Conservation (phyloP, 116 monocot species). For the Phalaenopsis hybrid region DNA sequence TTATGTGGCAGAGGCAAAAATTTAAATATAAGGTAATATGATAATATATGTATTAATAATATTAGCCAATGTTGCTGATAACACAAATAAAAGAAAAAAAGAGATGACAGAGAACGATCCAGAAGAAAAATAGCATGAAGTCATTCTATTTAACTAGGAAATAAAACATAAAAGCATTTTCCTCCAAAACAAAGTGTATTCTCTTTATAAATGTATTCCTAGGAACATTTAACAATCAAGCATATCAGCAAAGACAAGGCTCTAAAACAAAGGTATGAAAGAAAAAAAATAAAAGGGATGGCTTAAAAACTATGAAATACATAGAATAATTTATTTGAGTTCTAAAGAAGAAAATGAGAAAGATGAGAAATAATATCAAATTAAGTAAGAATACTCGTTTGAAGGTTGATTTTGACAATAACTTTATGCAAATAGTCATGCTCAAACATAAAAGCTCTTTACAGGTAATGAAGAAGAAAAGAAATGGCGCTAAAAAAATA, state of each 20-base stretch:
- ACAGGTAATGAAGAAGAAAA: neutral
- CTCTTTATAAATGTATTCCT: neutral
- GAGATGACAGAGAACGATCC: neutral
- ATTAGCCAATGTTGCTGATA: neutral
- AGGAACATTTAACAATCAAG: neutral
- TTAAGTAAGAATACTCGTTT: neutral
- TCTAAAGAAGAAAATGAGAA: neutral
- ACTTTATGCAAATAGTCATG: neutral
- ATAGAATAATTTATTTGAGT: neutral
- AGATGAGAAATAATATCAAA: neutral
- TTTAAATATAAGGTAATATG: neutral
- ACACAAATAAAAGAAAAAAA: neutral
- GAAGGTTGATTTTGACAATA: neutral
- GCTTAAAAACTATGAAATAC: neutral
- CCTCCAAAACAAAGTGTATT: neutral
- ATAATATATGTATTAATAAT: neutral
- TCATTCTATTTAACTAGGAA: neutral
- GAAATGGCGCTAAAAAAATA: neutral
- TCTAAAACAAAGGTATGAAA: neutral
- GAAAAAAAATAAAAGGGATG: too few relatives aligned
- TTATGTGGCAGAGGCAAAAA: neutral
- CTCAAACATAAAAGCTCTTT: neutral
- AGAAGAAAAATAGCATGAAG: neutral
- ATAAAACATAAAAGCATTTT: neutral
- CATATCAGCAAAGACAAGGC: neutral